A percentile compares a stretch with the other conserved stretches of the same genome.
Conservation (phyloP, 306 rosid species). For the Pyrus bretschneideri region DNA sequence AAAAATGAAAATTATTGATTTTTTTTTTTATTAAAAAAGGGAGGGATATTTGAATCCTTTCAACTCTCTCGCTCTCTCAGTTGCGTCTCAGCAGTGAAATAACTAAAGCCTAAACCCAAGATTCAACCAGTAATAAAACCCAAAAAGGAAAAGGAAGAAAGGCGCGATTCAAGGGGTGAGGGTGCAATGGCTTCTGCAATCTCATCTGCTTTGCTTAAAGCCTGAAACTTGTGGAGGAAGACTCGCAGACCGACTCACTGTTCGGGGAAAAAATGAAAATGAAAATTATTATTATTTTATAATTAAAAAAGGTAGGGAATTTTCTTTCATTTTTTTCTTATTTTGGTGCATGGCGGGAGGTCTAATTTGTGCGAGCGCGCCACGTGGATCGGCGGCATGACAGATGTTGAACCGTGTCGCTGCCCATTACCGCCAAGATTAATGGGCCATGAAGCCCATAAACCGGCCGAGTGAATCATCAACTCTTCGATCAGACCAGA, state of each 20-base stretch:
- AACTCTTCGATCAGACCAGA: neutral
- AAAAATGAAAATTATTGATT: too few relatives aligned
- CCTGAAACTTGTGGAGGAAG: too few relatives aligned
- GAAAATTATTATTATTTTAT: neutral
- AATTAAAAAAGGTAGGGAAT: constrained; percentile 15
- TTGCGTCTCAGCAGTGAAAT: neutral
- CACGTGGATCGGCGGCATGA: neutral
- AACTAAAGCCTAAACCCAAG: neutral
- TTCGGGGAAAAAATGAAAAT: neutral
- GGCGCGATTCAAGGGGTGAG: neutral
- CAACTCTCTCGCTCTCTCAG: neutral
- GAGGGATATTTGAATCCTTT: neutral
- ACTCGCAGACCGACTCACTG: neutral
- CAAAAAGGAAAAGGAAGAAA: neutral
- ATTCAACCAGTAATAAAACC: neutral
- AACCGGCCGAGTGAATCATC: neutral
- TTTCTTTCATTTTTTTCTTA: neutral
- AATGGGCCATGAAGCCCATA: too few relatives aligned
- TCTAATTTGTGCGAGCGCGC: neutral
- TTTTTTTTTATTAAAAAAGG: too few relatives aligned
- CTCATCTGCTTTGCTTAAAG: too few relatives aligned
- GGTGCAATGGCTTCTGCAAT: too few relatives aligned
- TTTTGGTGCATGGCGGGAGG: constrained; percentile 14
- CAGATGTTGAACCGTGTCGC: neutral
- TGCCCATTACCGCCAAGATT: neutral